Conservation (phyloP, 371 early-diverging fungal genomes). For the Spraguea lophii region DNA sequence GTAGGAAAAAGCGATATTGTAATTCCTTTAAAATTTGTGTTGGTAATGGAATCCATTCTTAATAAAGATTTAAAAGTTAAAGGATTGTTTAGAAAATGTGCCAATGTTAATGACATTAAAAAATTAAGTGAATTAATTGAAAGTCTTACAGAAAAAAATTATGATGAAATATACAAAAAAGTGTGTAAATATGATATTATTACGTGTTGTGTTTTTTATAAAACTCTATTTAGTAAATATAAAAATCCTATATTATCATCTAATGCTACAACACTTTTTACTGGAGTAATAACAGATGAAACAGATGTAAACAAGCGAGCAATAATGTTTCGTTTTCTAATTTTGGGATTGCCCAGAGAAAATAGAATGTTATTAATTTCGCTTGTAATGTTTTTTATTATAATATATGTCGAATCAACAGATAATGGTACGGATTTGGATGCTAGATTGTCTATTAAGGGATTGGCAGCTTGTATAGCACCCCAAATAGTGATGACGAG, state of each 20-base stretch:
- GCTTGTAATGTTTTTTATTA: constrained; percentile 9
- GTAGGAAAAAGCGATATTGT: constrained; percentile 6
- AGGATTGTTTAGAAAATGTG: constrained; percentile 28
- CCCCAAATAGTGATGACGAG: too few species aligned
- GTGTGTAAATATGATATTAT: constrained; percentile 23
- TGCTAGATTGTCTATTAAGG: constrained; percentile 24
- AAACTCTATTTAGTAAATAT: constrained; percentile 20
- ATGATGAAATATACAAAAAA: constrained; percentile 8
- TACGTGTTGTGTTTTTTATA: constrained; percentile 18
- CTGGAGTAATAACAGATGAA: constrained; percentile 13
- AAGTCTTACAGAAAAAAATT: neutral
- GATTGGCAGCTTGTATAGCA: too few species aligned
- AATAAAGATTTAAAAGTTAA: constrained; percentile 9
- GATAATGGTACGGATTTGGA: constrained; percentile 2
- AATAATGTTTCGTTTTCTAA: constrained; percentile 9
- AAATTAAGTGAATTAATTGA: constrained; percentile 9
- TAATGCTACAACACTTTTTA: constrained; percentile 5
- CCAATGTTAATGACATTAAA: constrained; percentile 6
- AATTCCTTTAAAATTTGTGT: constrained; percentile 20
- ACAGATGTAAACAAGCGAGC: constrained; percentile 7
- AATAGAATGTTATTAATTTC: constrained; percentile 32
- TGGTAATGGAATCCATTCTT: constrained; percentile 17
- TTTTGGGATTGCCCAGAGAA: constrained; percentile 19
- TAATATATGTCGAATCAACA: constrained; percentile 11
- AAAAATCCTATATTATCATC: constrained; percentile 21